These are phyloP conservation scores for Salix exigua DNA, from an alignment of 345 rosid genomes.

Conservation along the genomic window DNA sequence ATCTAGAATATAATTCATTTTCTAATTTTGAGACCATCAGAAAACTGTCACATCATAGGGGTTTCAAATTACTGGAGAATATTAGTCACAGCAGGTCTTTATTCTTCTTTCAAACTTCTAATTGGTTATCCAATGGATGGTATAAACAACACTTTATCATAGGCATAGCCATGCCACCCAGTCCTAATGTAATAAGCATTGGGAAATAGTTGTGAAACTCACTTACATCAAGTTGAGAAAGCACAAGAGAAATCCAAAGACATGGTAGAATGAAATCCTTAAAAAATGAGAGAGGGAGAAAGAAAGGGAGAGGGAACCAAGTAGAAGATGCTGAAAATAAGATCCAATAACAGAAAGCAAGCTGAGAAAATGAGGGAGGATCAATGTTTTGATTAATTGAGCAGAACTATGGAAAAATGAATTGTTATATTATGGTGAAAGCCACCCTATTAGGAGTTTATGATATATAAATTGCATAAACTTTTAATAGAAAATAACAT, in stretches of 20 bases:
- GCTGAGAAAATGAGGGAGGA: not conserved
- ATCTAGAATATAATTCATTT: not conserved
- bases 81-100: too few relatives aligned
- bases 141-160: too few relatives aligned
- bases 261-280: not conserved
- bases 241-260: not conserved
- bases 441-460: not conserved
- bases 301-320: not conserved
- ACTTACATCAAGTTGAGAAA: too few relatives aligned
- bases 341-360: not conserved
- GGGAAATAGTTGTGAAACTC: too few relatives aligned
- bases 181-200: too few relatives aligned
- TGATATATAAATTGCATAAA: not conserved
- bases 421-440: not conserved
- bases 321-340: not conserved
- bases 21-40: not conserved
- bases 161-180: too few relatives aligned
- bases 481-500: not conserved
- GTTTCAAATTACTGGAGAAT: too few relatives aligned
- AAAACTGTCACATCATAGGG: not conserved
- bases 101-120: too few relatives aligned
- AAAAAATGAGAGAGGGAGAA: not conserved
- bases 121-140: too few relatives aligned
- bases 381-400: not conserved
- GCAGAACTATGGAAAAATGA: not conserved